A percentile compares a stretch with the other conserved stretches of the same genome.
These are phyloP conservation scores for Oryza brachyantha DNA, from an alignment of 176 grass and related monocot genomes.

Conservation along the genomic window DNA sequence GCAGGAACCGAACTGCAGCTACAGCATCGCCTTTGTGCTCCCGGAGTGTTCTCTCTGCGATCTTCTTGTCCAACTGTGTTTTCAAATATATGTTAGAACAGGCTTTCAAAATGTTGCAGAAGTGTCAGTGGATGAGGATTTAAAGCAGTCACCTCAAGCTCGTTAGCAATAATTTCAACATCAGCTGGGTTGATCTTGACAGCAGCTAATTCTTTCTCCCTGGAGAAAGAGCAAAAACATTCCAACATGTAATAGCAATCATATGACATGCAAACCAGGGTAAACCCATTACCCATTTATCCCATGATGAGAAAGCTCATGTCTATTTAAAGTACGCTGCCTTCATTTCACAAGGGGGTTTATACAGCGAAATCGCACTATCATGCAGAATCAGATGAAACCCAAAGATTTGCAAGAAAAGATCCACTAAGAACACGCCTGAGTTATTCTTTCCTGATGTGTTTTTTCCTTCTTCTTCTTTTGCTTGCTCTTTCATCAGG, in stretches of 20 bases:
- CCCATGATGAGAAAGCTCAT: background rate
- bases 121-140: background rate
- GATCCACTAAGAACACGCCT: background rate
- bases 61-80: slow-evolving; percentile 90
- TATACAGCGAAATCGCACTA: background rate
- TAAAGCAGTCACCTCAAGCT: slow-evolving; percentile 67
- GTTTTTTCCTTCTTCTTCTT: background rate
- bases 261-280: background rate
- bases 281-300: background rate
- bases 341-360: background rate
- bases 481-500: background rate
- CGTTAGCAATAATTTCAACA: slow-evolving; percentile 88
- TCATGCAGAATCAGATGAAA: background rate
- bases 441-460: background rate
- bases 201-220: slow-evolving; percentile 96
- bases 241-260: background rate
- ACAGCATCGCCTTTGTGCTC: slow-evolving; percentile 95
- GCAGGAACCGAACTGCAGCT: slow-evolving; percentile 69
- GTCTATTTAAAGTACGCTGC: background rate
- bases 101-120: background rate
- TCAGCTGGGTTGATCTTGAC: slow-evolving; percentile 91
- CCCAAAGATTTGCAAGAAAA: background rate
- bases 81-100: slow-evolving; percentile 16
- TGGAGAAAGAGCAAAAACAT: slow-evolving; percentile 18
- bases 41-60: slow-evolving; percentile 84